Base-by-base conservation (phyloP, 768 basidiomycete genomes). In the Ephemerocybe angulata region DNA sequence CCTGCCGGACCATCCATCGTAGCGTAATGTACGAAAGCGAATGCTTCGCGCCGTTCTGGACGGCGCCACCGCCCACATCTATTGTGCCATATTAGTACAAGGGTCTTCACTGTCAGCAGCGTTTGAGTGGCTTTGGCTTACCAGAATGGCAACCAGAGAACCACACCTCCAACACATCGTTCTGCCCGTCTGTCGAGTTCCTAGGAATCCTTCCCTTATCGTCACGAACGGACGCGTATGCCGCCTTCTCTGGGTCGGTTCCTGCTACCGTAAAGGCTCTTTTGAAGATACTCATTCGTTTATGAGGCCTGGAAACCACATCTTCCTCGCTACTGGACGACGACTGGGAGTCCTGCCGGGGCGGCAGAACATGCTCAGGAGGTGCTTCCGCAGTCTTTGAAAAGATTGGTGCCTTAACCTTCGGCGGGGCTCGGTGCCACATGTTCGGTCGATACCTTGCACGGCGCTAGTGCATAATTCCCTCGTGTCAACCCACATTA, bases 1-100 rank as follows among this genome's bases (percentile, higher is more conserved):
- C 73, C 59, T 92, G 80, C 52, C 83, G 81, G 33, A 91, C 74
- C 88, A 93, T 90, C 90, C 90, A 93, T 28, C 81, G 80, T 27
- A 93, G 72, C 17, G 82, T 70, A 58, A 88, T 82, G 60, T 87
- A 77, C 1, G 81, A 70, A 4, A 92, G 76, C 7, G 72, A 73
- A 53, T 74, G 68, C 10, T 62, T 42, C 1, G 71, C 70, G 4
- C 66, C 67, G 58, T 88, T 78, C 3, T 62, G 43, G 2, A 81
- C 80, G 10, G 72, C 67, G n/a, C 86, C 85, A 13, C 90, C 90
- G 19, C 90, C 90, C 19, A 91, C 73, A 64, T 90, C 88, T 88
- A n/a, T 8, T n/a, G 50, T 25, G n/a, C n/a, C n/a, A n/a, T n/a
- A n/a, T n/a, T n/a, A n/a, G n/a, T n/a, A n/a, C n/a, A n/a, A n/a